Base-by-base conservation (phyloP, 495 filamentous ascomycete species). In the Penicillium cosmopolitanum region DNA sequence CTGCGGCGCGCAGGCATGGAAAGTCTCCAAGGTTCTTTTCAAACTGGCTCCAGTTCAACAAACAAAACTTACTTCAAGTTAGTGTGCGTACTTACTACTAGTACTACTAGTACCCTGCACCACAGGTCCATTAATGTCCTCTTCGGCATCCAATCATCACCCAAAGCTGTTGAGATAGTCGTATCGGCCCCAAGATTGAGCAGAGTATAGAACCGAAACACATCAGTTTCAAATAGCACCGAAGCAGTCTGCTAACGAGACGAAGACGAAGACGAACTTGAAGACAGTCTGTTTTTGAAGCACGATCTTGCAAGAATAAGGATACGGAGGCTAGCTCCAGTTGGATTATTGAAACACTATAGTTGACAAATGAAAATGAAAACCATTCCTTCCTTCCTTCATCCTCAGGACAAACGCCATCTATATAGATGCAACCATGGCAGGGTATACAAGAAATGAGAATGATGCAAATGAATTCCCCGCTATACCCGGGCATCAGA, bases 391-490 rank as follows among this genome's bases (percentile, higher is more conserved):
- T 23, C 23, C 6, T 63, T 63, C 60, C 55, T 21, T 57, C 57
- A 57, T 46, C 53, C 56, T 56, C 55, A 56, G 53, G 61, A 65
- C 57, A 63, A 75, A 76, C 74, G 74, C 73, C 73, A 70, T 73
- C 68, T 70, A 71, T 72, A 74, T 64, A 71, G 59, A 69, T 72
- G 66, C 70, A 72, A 67, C 58, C 62, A 44, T 68, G 59, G 51
- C 67, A 73, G 75, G 72, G 73, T 76, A 73, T 76, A 76, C 70
- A 70, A 58, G 55, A 57, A 55, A 62, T 54, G 58, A 38, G n/a
- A 44, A 63, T 28, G 50, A 38, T 54, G 44, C 15, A 55, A 36
- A 58, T 43, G 35, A 52, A 48, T 19, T 43, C 19, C 38, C 51
- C 47, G 16, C 13, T 23, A 44, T 15, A 43, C 21, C 36, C n/a